Evolutionary conservation across 345 rosid genomes (phyloP), one percentile per base, ranked within the genome.

Genomic region (Trapa incisa): DNA sequence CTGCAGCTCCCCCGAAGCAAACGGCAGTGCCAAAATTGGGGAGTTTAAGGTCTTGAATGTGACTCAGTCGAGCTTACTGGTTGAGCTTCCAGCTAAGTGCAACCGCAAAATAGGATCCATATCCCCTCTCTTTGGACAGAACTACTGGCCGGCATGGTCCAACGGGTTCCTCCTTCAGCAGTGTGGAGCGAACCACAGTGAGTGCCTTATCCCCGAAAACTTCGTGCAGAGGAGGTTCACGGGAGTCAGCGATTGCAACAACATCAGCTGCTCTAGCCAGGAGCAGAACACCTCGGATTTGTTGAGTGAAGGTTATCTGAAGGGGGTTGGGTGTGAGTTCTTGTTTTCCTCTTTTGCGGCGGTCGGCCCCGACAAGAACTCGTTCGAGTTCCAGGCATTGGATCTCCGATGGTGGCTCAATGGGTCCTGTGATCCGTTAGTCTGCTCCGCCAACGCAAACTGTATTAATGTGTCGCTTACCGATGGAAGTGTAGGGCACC

Each of bases 401-500:
- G 75, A 76, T 76, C 67, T 94, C 69, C 82, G 71, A n/a, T 94
- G 97, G 99, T 86, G 99, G 97, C 54, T 87, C 17, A 38, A 67
- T n/a, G 82, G 87, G 37, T 2, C 1, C 1, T 83, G 85, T 61
- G 9, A 1, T 42, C 0, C 5, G 33, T 13, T 70, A 0, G 33
- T 8, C 29, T 94, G 97, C 60, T 39, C 71, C 11, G 7, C 0
- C 2, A 65, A 81, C 12, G 91, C 87, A 4, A 38, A n/a, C 0
- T 78, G 87, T 50, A 22, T 0, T 14, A 0, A 0, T 0, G 77
- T 84, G 47, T 38, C 0, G 13, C 68, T 70, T 6, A 37, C 68
- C 17, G 7, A 38, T 52, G 72, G 84, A 15, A 32, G 2, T 5
- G 2, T 0, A 0, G 97, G 87, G 50, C 11, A n/a, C 61, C 79